Percentiles rank a stretch among this genome's conserved stretches.
These are phyloP conservation scores for Petrea volubilis DNA, from an alignment of 257 asterid genomes.

Conservation along the genomic window DNA sequence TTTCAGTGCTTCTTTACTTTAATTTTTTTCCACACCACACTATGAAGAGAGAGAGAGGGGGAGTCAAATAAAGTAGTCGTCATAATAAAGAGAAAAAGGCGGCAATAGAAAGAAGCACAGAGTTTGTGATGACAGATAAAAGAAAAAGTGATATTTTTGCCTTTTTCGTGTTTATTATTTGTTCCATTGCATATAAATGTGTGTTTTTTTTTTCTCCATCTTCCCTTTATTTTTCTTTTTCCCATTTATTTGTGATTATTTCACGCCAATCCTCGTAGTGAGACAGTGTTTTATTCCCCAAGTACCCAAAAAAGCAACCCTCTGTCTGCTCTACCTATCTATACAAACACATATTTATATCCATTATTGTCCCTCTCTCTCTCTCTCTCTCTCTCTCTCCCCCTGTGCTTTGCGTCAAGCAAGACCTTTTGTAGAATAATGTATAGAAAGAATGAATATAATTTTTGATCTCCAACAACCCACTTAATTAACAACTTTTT, in stretches of 20 bases:
- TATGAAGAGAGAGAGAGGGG: constrained; percentile 30
- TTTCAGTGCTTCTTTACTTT: constrained; percentile 2
- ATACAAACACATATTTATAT: not conserved
- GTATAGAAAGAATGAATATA: constrained; percentile 11
- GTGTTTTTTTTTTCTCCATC: not conserved
- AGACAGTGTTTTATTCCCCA: constrained; percentile 41
- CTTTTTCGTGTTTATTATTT: constrained; percentile 46
- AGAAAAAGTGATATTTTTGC: constrained; percentile 31
- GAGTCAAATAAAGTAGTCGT: constrained; percentile 44
- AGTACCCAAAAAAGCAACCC: constrained; percentile 49
- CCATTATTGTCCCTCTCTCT: constrained; percentile 32
- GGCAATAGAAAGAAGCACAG: constrained; percentile 24
- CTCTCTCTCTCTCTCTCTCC: constrained; percentile 7
- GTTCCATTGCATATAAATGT: constrained; percentile 29
- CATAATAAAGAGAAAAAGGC: constrained; percentile 23
- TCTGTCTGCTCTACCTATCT: constrained; percentile 39
- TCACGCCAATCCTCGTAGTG: constrained; percentile 48
- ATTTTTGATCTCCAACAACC: constrained; percentile 30
- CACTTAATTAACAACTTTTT: constrained; percentile 35
- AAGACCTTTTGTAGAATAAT: constrained; percentile 15
- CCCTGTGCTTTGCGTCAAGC: constrained; percentile 7
- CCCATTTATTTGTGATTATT: not conserved
- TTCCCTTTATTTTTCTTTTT: not conserved
- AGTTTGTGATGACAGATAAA: constrained; percentile 35
- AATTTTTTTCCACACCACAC: constrained; percentile 18